Conservation (phyloP, 352 stramenopile species). For the Pythium oligandrum region DNA sequence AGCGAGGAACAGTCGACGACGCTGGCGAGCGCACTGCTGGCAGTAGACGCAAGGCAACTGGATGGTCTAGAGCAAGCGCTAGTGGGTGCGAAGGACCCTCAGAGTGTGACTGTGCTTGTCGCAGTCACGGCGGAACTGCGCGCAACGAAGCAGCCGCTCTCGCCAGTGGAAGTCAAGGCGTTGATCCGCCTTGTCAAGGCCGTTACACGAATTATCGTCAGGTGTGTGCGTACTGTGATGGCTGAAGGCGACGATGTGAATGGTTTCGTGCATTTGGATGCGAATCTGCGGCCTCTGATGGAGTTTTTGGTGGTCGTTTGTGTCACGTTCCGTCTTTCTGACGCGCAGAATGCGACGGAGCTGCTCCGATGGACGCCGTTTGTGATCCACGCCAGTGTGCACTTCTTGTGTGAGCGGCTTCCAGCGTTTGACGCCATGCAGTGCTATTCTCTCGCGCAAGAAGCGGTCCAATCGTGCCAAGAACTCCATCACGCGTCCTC, state of each 20-base stretch:
- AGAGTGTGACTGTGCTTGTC: constrained; percentile 4
- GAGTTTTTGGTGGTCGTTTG: constrained; percentile 6
- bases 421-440: constrained; percentile 20
- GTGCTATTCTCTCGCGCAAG: constrained; percentile 7
- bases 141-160: background rate
- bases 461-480: constrained; percentile 8
- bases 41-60: constrained; percentile 4
- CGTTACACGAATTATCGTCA: constrained; percentile 13
- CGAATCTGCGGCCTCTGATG: constrained; percentile 17
- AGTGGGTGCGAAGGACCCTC: constrained; percentile 3
- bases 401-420: constrained; percentile 17
- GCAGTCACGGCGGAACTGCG: constrained; percentile 1
- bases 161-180: constrained; percentile 6
- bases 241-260: constrained; percentile 10
- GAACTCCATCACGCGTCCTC: constrained; percentile 5
- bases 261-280: constrained; percentile 21
- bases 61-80: constrained; percentile 5
- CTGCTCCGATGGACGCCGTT: constrained; percentile 23
- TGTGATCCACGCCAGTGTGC: constrained; percentile 9
- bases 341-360: background rate
- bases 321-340: too few species aligned
- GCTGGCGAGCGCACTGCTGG: background rate
- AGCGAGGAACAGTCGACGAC: background rate
- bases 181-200: constrained; percentile 17
- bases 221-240: constrained; percentile 1